Conservation (phyloP, 1,284 basidiomycete genomes). For the Porogramme epimiltina region DNA sequence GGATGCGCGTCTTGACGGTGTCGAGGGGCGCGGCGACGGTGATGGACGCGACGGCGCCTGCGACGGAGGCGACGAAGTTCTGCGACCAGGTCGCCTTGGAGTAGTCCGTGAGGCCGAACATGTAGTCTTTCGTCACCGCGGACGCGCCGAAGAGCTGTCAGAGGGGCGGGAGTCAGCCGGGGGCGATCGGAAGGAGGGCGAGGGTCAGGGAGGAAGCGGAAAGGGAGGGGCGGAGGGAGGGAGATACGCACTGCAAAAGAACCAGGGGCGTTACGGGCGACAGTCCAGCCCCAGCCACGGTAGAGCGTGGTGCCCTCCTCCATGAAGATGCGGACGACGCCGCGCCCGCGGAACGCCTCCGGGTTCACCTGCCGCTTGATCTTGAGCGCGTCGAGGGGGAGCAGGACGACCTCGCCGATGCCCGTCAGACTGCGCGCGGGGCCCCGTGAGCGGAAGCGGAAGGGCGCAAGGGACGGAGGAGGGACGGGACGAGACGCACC, state of each 20-base stretch:
- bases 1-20: conserved; percentile 95
- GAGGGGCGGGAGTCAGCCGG: no score
- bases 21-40: conserved; percentile 96
- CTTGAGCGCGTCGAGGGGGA: conserved; percentile 95
- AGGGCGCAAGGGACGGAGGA: neutral
- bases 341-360: conserved; percentile 92
- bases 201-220: neutral
- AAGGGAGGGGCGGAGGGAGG: neutral
- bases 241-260: conserved; percentile 80
- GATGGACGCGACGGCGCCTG: conserved; percentile 94
- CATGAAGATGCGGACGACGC: conserved; percentile 85
- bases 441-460: no score
- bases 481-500: conserved; percentile 58
- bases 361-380: conserved; percentile 99
- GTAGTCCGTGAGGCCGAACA: conserved; percentile 89
- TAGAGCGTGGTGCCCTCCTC: conserved; percentile 94
- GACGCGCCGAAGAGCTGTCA: conserved; percentile 92
- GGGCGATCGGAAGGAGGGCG: neutral
- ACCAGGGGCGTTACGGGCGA: conserved; percentile 96
- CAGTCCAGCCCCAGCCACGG: conserved; percentile 98
- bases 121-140: conserved; percentile 91
- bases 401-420: conserved; percentile 95
- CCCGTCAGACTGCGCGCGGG: conserved; percentile 73
- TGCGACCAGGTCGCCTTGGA: conserved; percentile 93
- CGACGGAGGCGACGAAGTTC: conserved; percentile 94